Percentiles rank a stretch among this genome's conserved stretches.
phyloP scores from a whole-genome alignment of 2,329 filamentous ascomycete species.

The Fusarium xyrophilum region DNA sequence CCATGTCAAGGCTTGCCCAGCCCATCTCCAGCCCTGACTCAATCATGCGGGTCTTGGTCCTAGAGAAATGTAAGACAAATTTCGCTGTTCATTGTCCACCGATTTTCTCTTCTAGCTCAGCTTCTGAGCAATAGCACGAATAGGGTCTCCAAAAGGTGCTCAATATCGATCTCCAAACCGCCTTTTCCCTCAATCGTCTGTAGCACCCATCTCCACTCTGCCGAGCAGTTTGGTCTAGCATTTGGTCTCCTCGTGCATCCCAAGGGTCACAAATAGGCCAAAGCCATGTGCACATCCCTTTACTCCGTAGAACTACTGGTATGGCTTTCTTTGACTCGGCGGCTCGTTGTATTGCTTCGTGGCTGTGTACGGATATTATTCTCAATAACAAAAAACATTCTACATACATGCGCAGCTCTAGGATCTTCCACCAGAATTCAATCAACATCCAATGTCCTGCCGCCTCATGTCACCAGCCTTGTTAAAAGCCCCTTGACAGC shows the following conservation, averaged over 20 bases:
- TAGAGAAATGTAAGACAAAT: slow-evolving; percentile 26
- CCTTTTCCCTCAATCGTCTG: slow-evolving; percentile 27
- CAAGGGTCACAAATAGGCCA: slow-evolving; percentile 4
- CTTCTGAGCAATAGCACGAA: not conserved
- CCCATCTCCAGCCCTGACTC: slow-evolving; percentile 32
- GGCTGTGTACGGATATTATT: slow-evolving; percentile 8
- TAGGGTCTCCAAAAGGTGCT: slow-evolving; percentile 32
- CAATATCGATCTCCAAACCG: slow-evolving; percentile 39
- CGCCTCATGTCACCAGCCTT: slow-evolving; percentile 31
- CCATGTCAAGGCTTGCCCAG: slow-evolving; percentile 18
- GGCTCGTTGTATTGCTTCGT: slow-evolving; percentile 8
- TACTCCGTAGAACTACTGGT: not conserved
- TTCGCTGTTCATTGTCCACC: slow-evolving; percentile 27
- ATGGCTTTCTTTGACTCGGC: not conserved
- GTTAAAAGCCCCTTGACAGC: slow-evolving; percentile 34
- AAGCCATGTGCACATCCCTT: slow-evolving; percentile 16
- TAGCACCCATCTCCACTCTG: slow-evolving; percentile 26
- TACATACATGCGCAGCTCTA: slow-evolving; percentile 7
- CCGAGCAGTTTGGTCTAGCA: slow-evolving; percentile 24
- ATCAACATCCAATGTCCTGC: slow-evolving; percentile 25
- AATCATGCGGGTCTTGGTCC: slow-evolving; percentile 23
- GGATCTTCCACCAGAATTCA: slow-evolving; percentile 17
- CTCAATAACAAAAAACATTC: slow-evolving; percentile 24
- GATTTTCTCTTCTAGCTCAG: slow-evolving; percentile 23
- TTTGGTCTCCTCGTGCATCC: slow-evolving; percentile 20